These are phyloP conservation scores for Tolypocladium album DNA, from an alignment of 2,329 filamentous ascomycete genomes.

Conservation along the genomic window DNA sequence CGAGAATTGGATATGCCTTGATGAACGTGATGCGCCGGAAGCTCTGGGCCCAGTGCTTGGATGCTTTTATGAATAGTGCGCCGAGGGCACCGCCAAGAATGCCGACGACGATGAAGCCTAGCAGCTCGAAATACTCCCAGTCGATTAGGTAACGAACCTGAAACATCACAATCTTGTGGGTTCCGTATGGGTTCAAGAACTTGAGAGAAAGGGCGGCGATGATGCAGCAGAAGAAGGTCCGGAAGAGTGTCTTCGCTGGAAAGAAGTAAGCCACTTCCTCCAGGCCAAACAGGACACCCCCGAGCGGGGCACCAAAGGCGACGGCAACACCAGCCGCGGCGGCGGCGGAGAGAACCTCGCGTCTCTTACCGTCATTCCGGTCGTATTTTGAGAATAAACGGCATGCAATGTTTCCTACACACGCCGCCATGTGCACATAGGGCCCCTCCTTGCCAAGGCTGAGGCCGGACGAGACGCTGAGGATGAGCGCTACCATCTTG, in stretches of 20 bases:
- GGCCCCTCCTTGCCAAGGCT: conserved; percentile 92
- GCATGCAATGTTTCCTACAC: conserved; percentile 89
- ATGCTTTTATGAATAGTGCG: conserved; percentile 94
- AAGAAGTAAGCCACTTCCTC: conserved; percentile 98
- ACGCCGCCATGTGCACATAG: conserved; percentile 94
- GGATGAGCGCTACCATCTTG: conserved; percentile 72
- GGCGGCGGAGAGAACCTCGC: conserved; percentile 87
- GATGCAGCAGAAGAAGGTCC: conserved; percentile 98
- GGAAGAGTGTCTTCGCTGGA: conserved; percentile 90
- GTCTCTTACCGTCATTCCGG: conserved; percentile 83
- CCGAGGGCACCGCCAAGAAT: conserved; percentile 75
- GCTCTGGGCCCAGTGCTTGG: conserved; percentile 75
- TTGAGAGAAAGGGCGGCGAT: conserved; percentile 84
- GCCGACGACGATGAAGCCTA: conserved; percentile 76
- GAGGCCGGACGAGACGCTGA: conserved; percentile 86
- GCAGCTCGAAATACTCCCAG: conserved; percentile 89
- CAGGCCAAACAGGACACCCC: conserved; percentile 82
- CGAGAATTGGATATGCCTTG: conserved; percentile 73
- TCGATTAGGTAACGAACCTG: conserved; percentile 83
- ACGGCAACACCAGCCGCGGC: conserved; percentile 89
- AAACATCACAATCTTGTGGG: conserved; percentile 92
- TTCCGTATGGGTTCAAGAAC: conserved; percentile 92
- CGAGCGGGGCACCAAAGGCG: conserved; percentile 79
- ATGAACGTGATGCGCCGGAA: conserved; percentile 75
- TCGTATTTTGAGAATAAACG: conserved; percentile 93